A percentile compares a stretch with the other conserved stretches of the same genome.
phyloP scores from a whole-genome alignment of 1,284 basidiomycete species.

The Bondarzewia mesenterica region DNA sequence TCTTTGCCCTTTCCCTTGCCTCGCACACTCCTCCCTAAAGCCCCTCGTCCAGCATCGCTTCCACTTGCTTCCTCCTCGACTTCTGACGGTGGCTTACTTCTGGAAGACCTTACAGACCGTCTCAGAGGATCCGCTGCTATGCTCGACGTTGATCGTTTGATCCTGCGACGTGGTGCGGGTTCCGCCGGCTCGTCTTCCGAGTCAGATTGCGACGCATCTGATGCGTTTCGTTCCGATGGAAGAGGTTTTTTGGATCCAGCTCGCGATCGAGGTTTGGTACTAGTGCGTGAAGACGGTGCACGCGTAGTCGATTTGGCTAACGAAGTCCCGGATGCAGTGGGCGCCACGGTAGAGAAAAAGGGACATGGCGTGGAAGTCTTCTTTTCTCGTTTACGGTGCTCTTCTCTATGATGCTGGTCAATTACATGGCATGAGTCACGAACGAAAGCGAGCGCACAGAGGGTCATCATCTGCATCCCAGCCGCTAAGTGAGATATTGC shows the following conservation, averaged over 20 bases:
- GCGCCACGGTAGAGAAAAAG: slow-evolving; percentile 33
- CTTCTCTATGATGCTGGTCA: slow-evolving; percentile 36
- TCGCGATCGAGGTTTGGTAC: slow-evolving; percentile 14
- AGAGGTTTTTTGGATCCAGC: slow-evolving; percentile 13
- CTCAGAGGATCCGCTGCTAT: slow-evolving; percentile 9
- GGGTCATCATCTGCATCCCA: slow-evolving; percentile 82
- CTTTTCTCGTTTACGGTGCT: slow-evolving; percentile 52
- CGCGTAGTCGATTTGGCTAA: slow-evolving; percentile 13
- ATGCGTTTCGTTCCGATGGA: neutral
- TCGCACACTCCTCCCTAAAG: slow-evolving; percentile 15
- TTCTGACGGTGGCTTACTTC: slow-evolving; percentile 9
- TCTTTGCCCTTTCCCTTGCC: slow-evolving; percentile 18
- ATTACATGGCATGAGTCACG: slow-evolving; percentile 1
- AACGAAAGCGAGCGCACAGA: slow-evolving; percentile 37
- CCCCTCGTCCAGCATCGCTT: slow-evolving; percentile 6
- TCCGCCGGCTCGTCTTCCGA: slow-evolving; percentile 19
- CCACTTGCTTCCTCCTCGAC: slow-evolving; percentile 8
- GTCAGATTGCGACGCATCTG: slow-evolving; percentile 5
- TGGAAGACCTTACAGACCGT: slow-evolving; percentile 12
- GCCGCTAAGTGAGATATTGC: slow-evolving; percentile 62
- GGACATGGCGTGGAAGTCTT: slow-evolving; percentile 40
- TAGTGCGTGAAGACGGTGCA: slow-evolving; percentile 11
- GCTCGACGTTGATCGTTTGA: slow-evolving; percentile 9
- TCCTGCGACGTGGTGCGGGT: slow-evolving; percentile 2
- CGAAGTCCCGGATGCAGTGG: slow-evolving; percentile 6